These are phyloP conservation scores for Parmelia sp. DNA, from an alignment of 495 filamentous ascomycete genomes.

Conservation along the genomic window DNA sequence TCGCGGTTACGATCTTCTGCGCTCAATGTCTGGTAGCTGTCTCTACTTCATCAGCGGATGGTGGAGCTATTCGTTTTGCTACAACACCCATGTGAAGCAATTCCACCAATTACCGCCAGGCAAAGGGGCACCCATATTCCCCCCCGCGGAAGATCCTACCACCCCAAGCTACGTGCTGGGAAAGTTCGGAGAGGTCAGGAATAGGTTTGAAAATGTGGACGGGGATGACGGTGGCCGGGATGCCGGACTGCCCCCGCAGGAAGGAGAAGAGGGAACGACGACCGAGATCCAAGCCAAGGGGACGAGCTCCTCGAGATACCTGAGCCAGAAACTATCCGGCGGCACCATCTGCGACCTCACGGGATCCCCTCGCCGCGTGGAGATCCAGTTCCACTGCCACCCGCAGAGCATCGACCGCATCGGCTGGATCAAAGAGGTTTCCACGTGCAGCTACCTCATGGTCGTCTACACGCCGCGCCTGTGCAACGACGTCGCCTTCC, in stretches of 20 bases:
- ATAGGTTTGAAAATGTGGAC: slow-evolving; percentile 15
- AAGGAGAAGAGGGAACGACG: slow-evolving; percentile 32
- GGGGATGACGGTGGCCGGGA: slow-evolving; percentile 31
- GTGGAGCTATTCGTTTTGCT: slow-evolving; percentile 98
- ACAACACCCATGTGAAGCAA: slow-evolving; percentile 78
- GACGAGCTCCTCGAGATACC: slow-evolving; percentile 60
- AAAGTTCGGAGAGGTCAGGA: slow-evolving; percentile 36
- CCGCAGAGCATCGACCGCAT: slow-evolving; percentile 77
- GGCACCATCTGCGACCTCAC: slow-evolving; percentile 91
- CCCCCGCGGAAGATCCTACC: slow-evolving; percentile 65
- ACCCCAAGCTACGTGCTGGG: slow-evolving; percentile 80
- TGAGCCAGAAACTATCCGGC: slow-evolving; percentile 81
- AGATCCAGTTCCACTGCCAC: slow-evolving; percentile 91
- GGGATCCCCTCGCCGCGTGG: slow-evolving; percentile 73
- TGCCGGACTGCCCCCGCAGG: slow-evolving; percentile 27
- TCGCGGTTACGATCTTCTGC: slow-evolving; percentile 82
- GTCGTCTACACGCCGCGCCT: slow-evolving; percentile 87
- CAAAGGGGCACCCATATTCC: slow-evolving; percentile 56
- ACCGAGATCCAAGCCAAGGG: slow-evolving; percentile 74
- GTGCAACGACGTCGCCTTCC: slow-evolving; percentile 87
- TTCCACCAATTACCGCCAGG: slow-evolving; percentile 76
- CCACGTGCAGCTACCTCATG: slow-evolving; percentile 92
- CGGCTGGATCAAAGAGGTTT: slow-evolving; percentile 90
- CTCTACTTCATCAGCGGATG: slow-evolving; percentile 88
- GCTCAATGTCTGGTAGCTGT: slow-evolving; percentile 78